These are phyloP conservation scores for Boeremia lycopersici DNA, from an alignment of 2,329 filamentous ascomycete genomes.

Conservation along the genomic window DNA sequence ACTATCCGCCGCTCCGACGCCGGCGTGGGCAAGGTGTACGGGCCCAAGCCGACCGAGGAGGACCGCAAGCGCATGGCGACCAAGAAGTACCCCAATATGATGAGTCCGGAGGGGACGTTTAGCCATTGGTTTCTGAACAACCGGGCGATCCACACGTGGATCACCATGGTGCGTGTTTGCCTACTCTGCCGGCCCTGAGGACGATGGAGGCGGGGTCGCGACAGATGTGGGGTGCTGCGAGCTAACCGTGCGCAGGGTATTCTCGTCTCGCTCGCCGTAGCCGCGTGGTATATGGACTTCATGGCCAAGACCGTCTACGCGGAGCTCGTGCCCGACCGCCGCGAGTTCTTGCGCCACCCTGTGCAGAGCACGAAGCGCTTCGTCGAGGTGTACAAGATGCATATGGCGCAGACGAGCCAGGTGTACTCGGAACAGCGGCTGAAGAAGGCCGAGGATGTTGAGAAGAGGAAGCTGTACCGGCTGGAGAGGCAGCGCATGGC, in stretches of 20 bases:
- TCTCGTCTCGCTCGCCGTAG: slow-evolving; percentile 70
- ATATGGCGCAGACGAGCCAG: slow-evolving; percentile 72
- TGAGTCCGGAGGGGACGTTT: slow-evolving; percentile 82
- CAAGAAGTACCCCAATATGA: slow-evolving; percentile 85
- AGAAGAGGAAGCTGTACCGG: slow-evolving; percentile 84
- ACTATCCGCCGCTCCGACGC: slow-evolving; percentile 63
- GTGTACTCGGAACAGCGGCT: slow-evolving; percentile 74
- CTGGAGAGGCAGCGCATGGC: slow-evolving; percentile 56
- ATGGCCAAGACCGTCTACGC: slow-evolving; percentile 77
- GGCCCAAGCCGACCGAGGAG: slow-evolving; percentile 69
- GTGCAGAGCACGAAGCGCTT: slow-evolving; percentile 69
- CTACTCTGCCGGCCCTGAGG: neutral
- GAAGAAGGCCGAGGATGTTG: slow-evolving; percentile 79
- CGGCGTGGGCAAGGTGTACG: slow-evolving; percentile 69
- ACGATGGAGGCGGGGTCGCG: neutral
- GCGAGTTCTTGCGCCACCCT: slow-evolving; percentile 72
- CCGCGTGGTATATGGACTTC: slow-evolving; percentile 81
- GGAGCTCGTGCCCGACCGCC: slow-evolving; percentile 75
- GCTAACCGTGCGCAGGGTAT: slow-evolving; percentile 59
- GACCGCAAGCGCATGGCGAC: slow-evolving; percentile 70
- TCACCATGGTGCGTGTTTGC: slow-evolving; percentile 72
- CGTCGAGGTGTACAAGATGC: slow-evolving; percentile 75
- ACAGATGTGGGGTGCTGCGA: neutral
- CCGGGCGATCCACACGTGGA: slow-evolving; percentile 75
- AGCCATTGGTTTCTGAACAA: slow-evolving; percentile 85